Evolutionary conservation across 805 yeast genomes (phyloP).

Genomic region (Starmerella davenportii): DNA sequence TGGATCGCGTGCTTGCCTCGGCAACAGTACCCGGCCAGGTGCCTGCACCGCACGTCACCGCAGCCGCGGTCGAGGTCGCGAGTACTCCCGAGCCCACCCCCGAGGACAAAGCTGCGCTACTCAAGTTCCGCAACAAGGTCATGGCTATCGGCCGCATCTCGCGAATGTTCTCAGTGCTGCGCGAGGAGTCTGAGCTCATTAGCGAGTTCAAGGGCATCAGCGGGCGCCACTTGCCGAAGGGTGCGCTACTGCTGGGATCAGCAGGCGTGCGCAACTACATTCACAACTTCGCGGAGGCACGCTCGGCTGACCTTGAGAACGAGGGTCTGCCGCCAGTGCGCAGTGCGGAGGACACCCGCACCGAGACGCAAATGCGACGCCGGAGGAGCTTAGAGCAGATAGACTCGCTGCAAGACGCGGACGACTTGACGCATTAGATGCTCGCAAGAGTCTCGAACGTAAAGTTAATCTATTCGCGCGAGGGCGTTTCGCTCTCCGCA

Average conservation of each 20-base stretch:
- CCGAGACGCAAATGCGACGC: conserved; percentile 30
- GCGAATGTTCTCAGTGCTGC: conserved; percentile 71
- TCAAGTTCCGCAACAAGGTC: conserved; percentile 45
- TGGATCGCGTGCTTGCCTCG: conserved; percentile 13
- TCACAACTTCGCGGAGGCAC: conserved; percentile 64
- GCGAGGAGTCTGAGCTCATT: conserved; percentile 78
- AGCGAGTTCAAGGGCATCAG: conserved; percentile 55
- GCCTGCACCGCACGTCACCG: background rate
- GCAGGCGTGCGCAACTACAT: conserved; percentile 60
- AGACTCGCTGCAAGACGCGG: background rate
- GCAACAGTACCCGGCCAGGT: conserved; percentile 5
- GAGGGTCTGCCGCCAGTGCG: conserved; percentile 69
- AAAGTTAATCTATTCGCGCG: too few species aligned
- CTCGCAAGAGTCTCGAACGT: too few species aligned
- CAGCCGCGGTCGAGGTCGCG: background rate
- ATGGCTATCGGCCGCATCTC: conserved; percentile 93
- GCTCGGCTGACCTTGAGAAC: conserved; percentile 57
- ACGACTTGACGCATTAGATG: too few species aligned
- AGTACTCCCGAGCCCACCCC: background rate
- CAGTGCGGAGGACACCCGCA: conserved; percentile 32
- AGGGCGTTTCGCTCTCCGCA: too few species aligned
- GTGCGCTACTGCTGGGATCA: conserved; percentile 64
- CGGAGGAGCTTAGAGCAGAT: conserved; percentile 19
- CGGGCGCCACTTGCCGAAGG: conserved; percentile 58
- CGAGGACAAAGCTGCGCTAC: conserved; percentile 20